Evolutionary conservation across 371 early-diverging fungal species (phyloP).

Genomic region (Saksenaea vasiformis): DNA sequence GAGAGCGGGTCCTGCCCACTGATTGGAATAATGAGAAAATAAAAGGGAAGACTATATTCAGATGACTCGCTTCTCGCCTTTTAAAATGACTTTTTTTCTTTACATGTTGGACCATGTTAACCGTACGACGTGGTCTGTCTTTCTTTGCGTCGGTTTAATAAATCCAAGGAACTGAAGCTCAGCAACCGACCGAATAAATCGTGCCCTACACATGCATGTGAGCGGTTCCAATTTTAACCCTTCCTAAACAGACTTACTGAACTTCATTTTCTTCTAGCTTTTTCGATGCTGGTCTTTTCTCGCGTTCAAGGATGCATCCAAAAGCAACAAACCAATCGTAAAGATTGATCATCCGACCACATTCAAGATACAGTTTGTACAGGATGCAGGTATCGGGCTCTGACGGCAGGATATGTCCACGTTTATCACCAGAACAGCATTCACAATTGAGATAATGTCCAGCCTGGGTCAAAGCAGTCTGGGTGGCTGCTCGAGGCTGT

Average conservation of each 20-base stretch:
- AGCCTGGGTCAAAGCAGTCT: slow-evolving; percentile 80
- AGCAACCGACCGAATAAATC: slow-evolving; percentile 84
- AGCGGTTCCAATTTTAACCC: too few species aligned
- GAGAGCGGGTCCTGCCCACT: too few species aligned
- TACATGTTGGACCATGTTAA: slow-evolving; percentile 81
- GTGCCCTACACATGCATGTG: slow-evolving; percentile 49
- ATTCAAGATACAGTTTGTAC: slow-evolving; percentile 88
- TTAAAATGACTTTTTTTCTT: background rate
- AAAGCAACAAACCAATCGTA: slow-evolving; percentile 92
- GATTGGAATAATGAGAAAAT: too few species aligned
- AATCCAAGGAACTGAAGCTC: slow-evolving; percentile 90
- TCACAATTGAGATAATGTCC: slow-evolving; percentile 73
- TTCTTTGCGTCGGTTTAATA: slow-evolving; percentile 83
- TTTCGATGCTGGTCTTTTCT: slow-evolving; percentile 28
- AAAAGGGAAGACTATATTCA: too few species aligned
- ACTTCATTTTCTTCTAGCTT: slow-evolving; percentile 46
- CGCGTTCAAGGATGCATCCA: slow-evolving; percentile 62
- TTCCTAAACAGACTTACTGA: slow-evolving; percentile 43
- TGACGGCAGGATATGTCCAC: slow-evolving; percentile 48
- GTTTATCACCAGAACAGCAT: slow-evolving; percentile 59
- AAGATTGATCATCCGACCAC: slow-evolving; percentile 90
- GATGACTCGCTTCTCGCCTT: background rate
- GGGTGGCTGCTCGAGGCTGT: slow-evolving; percentile 81
- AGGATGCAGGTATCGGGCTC: slow-evolving; percentile 83
- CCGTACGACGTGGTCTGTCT: slow-evolving; percentile 90